Evolutionary conservation across 345 rosid genomes (phyloP).

Genomic region (Garcia nutans): DNA sequence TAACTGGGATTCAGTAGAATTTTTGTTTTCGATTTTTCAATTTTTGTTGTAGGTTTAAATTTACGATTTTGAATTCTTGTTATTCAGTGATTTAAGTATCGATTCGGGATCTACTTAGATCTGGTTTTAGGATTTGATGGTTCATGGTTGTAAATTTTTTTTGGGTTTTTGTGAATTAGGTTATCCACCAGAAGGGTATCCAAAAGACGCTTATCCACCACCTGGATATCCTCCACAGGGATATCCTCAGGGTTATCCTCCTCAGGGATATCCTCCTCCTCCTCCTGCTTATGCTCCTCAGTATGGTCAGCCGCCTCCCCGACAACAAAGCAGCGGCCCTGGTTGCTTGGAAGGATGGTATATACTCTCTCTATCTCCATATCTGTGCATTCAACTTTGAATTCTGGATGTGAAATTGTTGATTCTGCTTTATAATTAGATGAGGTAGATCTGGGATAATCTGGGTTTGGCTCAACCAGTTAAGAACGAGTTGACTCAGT

Average conservation of each 20-base stretch:
- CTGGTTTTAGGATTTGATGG: conserved; percentile 8
- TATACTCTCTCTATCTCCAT: not conserved
- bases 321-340: conserved; percentile 37
- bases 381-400: not conserved
- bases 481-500: not conserved
- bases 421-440: not conserved
- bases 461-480: not conserved
- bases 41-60: not conserved
- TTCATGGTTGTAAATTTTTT: too few species aligned
- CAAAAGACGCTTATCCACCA: conserved; percentile 71
- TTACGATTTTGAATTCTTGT: not conserved
- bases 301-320: conserved; percentile 66
- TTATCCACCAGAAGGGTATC: conserved; percentile 87
- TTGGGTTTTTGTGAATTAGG: conserved; percentile 37
- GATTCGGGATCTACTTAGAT: not conserved
- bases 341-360: conserved; percentile 85
- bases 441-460: conserved; percentile 10
- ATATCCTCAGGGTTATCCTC: conserved; percentile 51
- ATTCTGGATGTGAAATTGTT: not conserved
- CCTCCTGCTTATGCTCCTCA: conserved; percentile 76
- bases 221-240: conserved; percentile 45
- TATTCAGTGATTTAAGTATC: not conserved
- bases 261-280: conserved; percentile 63
- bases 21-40: not conserved
- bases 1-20: not conserved